A percentile compares a stretch with the other conserved stretches of the same genome.
phyloP scores from a whole-genome alignment of 1,139 yeast species.

The Pichia inconspicua region DNA sequence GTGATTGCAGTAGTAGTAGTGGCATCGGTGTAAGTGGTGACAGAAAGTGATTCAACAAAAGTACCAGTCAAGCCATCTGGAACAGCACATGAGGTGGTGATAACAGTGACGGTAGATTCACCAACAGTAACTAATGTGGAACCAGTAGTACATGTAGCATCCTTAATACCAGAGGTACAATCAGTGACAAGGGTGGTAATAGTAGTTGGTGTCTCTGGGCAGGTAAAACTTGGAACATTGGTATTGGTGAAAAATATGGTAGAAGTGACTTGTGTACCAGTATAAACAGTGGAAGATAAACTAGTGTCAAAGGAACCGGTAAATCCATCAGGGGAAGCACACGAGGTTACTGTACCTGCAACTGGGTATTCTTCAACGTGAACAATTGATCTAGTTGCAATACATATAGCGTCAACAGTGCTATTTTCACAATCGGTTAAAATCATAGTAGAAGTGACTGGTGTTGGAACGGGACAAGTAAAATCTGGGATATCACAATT shows the following conservation, averaged over 20 bases:
- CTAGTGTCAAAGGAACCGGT: conserved; percentile 10
- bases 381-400: background rate
- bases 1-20: conserved; percentile 11
- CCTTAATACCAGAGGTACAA: background rate
- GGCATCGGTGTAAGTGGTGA: conserved; percentile 4
- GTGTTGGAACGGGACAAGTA: conserved; percentile 6
- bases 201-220: background rate
- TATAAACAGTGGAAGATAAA: conserved; percentile 1
- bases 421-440: conserved; percentile 8
- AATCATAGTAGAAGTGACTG: background rate
- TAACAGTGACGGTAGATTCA: background rate
- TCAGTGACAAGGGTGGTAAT: conserved; percentile 3
- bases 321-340: conserved; percentile 5
- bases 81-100: conserved; percentile 6
- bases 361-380: conserved; percentile 2
- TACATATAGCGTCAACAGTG: conserved; percentile 5
- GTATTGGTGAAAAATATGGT: conserved; percentile 8
- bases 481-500: conserved; percentile 15
- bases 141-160: conserved; percentile 1
- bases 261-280: background rate
- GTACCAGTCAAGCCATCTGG: conserved; percentile 6
- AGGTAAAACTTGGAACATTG: conserved; percentile 9
- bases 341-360: conserved; percentile 9
- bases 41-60: conserved; percentile 1
- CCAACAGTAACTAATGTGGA: conserved; percentile 4